Percentiles rank a stretch among this genome's conserved stretches.
phyloP scores from a whole-genome alignment of 345 rosid species.

The Rubroshorea leprosula region DNA sequence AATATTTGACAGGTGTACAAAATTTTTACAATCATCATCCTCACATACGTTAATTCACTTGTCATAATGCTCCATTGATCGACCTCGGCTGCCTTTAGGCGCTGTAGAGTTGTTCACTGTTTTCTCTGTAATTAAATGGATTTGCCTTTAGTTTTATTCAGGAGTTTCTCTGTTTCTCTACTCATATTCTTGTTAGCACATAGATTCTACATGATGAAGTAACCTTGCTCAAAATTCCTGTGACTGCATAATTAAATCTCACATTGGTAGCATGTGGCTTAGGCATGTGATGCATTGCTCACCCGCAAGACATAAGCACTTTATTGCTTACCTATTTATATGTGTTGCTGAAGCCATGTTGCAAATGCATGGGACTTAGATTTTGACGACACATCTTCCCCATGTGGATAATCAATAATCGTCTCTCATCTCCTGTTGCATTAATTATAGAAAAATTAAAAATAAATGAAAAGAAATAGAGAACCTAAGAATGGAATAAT shows the following conservation, averaged over 20 bases:
- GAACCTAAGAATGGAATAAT: constrained; percentile 2
- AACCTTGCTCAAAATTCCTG: not conserved
- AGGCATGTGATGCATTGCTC: too few species aligned
- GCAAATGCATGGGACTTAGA: not conserved
- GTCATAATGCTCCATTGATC: constrained; percentile 24
- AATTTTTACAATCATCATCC: constrained; percentile 3
- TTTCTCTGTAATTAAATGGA: constrained; percentile 12
- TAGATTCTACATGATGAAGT: constrained; percentile 5
- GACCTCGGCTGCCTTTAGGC: constrained; percentile 34
- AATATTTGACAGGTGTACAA: constrained; percentile 36
- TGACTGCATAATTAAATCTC: not conserved
- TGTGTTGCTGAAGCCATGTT: not conserved
- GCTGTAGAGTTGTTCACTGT: constrained; percentile 34
- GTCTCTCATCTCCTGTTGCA: too few species aligned
- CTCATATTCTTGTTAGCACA: not conserved
- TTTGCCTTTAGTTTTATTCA: not conserved
- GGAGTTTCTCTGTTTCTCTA: not conserved
- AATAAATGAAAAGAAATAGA: too few species aligned
- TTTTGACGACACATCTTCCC: not conserved
- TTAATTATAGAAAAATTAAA: too few species aligned
- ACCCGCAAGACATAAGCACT: constrained; percentile 1
- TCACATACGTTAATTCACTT: constrained; percentile 18
- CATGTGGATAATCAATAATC: not conserved
- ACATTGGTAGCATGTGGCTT: constrained; percentile 16
- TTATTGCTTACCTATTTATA: constrained; percentile 6